phyloP scores from a whole-genome alignment of 2,329 filamentous ascomycete genomes.

The Alternaria conjuncta region DNA sequence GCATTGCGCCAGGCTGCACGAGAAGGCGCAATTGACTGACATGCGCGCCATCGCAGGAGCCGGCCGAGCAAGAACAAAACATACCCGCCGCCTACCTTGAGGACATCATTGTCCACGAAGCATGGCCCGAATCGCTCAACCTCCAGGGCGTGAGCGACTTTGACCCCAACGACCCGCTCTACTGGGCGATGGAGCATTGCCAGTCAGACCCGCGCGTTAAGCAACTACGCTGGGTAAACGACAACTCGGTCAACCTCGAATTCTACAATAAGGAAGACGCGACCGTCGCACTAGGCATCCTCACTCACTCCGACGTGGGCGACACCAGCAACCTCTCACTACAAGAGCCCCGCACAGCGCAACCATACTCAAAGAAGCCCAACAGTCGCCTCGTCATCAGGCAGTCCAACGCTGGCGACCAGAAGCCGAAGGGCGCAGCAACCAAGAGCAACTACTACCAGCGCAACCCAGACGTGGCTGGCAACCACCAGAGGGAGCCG shows the following conservation, averaged over 20 bases:
- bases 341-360: constrained; percentile 68
- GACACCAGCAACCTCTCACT: constrained; percentile 55
- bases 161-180: constrained; percentile 78
- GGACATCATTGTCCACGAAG: constrained; percentile 34
- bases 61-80: constrained; percentile 12
- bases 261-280: constrained; percentile 67
- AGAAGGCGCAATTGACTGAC: constrained; percentile 10
- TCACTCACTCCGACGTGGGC: constrained; percentile 58
- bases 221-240: constrained; percentile 90
- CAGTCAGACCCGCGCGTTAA: constrained; percentile 60
- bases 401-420: constrained; percentile 75
- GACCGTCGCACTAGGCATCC: constrained; percentile 58
- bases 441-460: constrained; percentile 90
- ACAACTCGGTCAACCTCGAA: constrained; percentile 85
- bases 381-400: constrained; percentile 75
- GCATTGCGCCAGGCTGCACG: constrained; percentile 7
- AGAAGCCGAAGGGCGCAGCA: constrained; percentile 79
- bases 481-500: constrained; percentile 59
- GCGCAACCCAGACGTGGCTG: constrained; percentile 84
- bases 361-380: constrained; percentile 71
- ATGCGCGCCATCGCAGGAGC: background rate
- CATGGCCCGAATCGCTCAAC: constrained; percentile 73
- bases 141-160: constrained; percentile 82
- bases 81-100: constrained; percentile 46
- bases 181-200: constrained; percentile 74